phyloP scores from a whole-genome alignment of 306 rosid species.

The Inga leiocalycina region DNA sequence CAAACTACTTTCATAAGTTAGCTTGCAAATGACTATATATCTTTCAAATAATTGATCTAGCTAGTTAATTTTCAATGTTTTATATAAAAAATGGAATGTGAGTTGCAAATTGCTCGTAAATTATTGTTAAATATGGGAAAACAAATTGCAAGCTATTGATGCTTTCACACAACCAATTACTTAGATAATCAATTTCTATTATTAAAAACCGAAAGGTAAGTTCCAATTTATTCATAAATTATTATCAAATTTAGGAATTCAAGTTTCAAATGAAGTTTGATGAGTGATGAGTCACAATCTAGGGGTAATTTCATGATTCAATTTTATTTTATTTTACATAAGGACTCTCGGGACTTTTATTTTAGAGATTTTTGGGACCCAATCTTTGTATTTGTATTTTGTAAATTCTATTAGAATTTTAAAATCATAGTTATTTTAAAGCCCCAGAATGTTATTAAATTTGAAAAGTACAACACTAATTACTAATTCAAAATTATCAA shows the following conservation, averaged over 20 bases:
- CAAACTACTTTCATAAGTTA: too few relatives aligned
- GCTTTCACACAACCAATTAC: background rate
- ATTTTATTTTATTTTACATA: too few relatives aligned
- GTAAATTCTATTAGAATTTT: too few relatives aligned
- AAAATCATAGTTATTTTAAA: too few relatives aligned
- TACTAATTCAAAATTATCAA: too few relatives aligned
- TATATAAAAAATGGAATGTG: too few relatives aligned
- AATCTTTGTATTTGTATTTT: background rate
- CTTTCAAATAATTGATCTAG: background rate
- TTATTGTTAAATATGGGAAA: too few relatives aligned
- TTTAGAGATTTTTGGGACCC: background rate
- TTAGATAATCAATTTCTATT: background rate
- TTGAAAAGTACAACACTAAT: too few relatives aligned
- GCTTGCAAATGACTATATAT: too few relatives aligned
- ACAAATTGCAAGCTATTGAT: background rate
- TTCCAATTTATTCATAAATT: too few relatives aligned
- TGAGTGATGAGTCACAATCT: background rate
- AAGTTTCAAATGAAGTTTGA: background rate
- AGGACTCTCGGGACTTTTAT: background rate
- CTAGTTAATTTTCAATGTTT: too few relatives aligned
- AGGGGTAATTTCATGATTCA: background rate
- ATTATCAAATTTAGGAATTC: background rate
- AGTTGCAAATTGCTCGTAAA: background rate
- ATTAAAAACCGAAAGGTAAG: background rate
- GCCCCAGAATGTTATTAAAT: too few relatives aligned